Evolutionary conservation across 345 rosid genomes (phyloP).

Genomic region (Ricinus communis): DNA sequence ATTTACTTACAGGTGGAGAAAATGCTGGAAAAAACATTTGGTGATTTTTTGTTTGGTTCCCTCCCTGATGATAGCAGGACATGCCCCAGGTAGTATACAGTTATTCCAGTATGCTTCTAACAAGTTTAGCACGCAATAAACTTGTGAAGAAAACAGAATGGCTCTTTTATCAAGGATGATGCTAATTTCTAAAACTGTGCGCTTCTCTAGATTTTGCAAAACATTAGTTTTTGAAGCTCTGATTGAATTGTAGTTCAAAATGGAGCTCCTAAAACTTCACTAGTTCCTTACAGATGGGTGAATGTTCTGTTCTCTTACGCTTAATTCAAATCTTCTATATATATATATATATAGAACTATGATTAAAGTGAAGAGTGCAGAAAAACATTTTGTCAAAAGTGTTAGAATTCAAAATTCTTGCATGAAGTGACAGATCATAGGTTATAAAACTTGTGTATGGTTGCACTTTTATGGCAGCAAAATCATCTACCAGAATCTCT

Average conservation of each 20-base stretch:
- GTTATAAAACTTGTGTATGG: not conserved
- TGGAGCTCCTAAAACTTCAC: not conserved
- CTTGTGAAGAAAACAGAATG: not conserved
- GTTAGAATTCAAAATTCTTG: not conserved
- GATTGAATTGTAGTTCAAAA: not conserved
- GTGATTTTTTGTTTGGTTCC: conserved; percentile 73
- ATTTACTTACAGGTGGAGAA: conserved; percentile 78
- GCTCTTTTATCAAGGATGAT: not conserved
- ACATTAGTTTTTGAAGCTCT: not conserved
- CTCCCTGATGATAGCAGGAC: conserved; percentile 65
- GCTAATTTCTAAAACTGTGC: not conserved
- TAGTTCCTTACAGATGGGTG: not conserved
- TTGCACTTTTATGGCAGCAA: not conserved
- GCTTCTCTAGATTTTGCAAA: not conserved
- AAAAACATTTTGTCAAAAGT: not conserved
- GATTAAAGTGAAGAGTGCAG: not conserved
- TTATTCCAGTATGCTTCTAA: not conserved
- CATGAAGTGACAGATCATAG: not conserved
- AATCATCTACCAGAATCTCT: not conserved
- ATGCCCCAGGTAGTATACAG: conserved; percentile 67
- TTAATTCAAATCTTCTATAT: not conserved
- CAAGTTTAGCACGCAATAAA: not conserved
- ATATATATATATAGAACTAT: not conserved
- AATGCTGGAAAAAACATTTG: conserved; percentile 86
- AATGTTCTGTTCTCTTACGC: not conserved